phyloP scores from a whole-genome alignment of 1,284 basidiomycete species.

The Fomitiporia mediterranea region DNA sequence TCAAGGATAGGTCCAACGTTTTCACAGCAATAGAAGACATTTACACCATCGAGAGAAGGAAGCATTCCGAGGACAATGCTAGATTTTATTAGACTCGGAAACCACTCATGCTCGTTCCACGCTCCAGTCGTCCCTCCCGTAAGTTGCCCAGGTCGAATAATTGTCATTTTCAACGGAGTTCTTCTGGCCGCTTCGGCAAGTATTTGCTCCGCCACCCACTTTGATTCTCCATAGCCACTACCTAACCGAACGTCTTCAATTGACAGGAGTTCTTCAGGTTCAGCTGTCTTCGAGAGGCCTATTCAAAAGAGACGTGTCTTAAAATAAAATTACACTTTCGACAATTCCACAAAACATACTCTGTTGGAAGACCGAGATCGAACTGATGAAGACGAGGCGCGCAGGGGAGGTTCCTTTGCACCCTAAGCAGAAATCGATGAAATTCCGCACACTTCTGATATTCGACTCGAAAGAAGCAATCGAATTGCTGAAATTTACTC shows the following conservation, averaged over 20 bases:
- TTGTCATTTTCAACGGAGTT: conserved; percentile 23
- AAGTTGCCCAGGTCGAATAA: conserved; percentile 19
- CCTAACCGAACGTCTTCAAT: conserved; percentile 13
- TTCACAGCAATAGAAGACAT: too few relatives aligned
- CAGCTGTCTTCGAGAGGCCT: conserved; percentile 15
- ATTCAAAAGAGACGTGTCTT: neutral
- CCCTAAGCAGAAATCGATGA: conserved; percentile 26
- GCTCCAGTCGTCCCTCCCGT: conserved; percentile 17
- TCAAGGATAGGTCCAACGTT: neutral
- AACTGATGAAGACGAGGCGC: conserved; percentile 24
- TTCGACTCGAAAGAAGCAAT: conserved; percentile 34
- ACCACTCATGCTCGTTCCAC: conserved; percentile 22
- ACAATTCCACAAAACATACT: neutral
- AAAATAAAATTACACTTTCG: conserved; percentile 8
- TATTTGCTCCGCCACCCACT: conserved; percentile 44
- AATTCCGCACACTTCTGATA: conserved; percentile 34
- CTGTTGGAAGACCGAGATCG: conserved; percentile 12
- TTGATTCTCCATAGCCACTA: conserved; percentile 56
- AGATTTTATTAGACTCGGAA: conserved; percentile 18
- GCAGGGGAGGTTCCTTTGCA: conserved; percentile 22
- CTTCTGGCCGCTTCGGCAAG: conserved; percentile 21
- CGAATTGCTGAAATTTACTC: conserved; percentile 38
- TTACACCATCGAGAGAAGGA: conserved; percentile 17
- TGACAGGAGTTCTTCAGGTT: conserved; percentile 17
- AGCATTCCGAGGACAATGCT: conserved; percentile 9